Percentiles rank a stretch among this genome's conserved stretches.
Conservation (phyloP, 2,329 filamentous ascomycete genomes). For the Aschersonia sp. region DNA sequence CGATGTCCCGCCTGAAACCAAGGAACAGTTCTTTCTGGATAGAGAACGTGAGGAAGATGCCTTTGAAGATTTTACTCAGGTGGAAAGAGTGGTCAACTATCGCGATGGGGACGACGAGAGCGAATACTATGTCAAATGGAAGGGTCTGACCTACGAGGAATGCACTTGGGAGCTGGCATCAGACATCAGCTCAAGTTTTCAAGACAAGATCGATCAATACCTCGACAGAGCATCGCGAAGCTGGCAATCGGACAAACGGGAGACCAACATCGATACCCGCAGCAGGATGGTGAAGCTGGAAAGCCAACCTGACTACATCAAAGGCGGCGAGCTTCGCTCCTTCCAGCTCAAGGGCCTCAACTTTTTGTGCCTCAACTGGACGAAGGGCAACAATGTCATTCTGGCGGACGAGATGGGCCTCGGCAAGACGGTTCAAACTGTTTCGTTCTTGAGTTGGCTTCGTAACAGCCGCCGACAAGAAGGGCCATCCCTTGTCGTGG, state of each 20-base stretch:
- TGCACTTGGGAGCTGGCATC: constrained; percentile 84
- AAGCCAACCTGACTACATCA: constrained; percentile 73
- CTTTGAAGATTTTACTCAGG: constrained; percentile 76
- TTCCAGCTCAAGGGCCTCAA: constrained; percentile 93
- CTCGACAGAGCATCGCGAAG: constrained; percentile 70
- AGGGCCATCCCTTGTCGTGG: constrained; percentile 92
- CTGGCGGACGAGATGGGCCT: constrained; percentile 97
- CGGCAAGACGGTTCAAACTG: constrained; percentile 95
- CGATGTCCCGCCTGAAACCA: constrained; percentile 67
- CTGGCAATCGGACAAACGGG: constrained; percentile 64
- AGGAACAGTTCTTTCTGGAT: constrained; percentile 90
- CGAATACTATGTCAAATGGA: constrained; percentile 96
- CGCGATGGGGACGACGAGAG: constrained; percentile 65
- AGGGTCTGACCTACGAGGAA: constrained; percentile 79
- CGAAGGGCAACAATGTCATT: constrained; percentile 85
- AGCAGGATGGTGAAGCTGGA: constrained; percentile 59
- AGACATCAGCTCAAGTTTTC: constrained; percentile 63
- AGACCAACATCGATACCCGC: constrained; percentile 63
- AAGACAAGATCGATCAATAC: constrained; percentile 83
- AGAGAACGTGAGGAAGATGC: constrained; percentile 82
- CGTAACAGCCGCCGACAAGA: constrained; percentile 80
- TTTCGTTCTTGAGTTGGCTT: constrained; percentile 94
- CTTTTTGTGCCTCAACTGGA: constrained; percentile 94
- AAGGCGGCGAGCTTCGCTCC: constrained; percentile 69
- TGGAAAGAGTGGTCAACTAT: constrained; percentile 81